Conservation (phyloP, 192 early-diverging fungal species). For the Coemansia javaensis region DNA sequence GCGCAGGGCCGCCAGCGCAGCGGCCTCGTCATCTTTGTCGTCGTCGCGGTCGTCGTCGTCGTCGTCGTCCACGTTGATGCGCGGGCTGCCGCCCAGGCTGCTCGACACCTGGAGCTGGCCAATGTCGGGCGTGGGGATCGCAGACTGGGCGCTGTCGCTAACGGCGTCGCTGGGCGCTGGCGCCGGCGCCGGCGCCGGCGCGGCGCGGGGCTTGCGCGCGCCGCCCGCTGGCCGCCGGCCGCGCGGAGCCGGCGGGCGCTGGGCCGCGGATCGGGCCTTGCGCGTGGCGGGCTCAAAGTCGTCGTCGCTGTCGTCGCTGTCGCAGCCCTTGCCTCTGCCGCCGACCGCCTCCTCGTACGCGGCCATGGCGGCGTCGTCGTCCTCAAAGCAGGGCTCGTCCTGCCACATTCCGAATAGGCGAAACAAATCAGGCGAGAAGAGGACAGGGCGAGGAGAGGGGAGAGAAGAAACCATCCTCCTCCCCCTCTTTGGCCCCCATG, state of each 20-base stretch:
- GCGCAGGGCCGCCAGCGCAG: slow-evolving; percentile 31
- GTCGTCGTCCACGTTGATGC: slow-evolving; percentile 6
- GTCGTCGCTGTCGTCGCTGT: slow-evolving; percentile 12
- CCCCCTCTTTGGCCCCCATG: background rate
- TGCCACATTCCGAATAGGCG: too few relatives aligned
- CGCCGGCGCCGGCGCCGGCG: background rate
- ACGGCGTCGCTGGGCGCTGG: slow-evolving; percentile 13
- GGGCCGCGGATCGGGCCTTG: slow-evolving; percentile 1
- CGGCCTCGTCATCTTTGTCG: background rate
- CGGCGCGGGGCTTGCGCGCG: slow-evolving; percentile 17
- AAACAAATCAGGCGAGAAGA: too few relatives aligned
- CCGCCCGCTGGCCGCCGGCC: background rate
- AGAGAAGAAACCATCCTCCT: too few relatives aligned
- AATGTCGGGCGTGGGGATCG: slow-evolving; percentile 43
- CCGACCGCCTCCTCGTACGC: slow-evolving; percentile 30
- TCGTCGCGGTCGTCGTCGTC: slow-evolving; percentile 5
- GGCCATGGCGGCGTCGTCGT: slow-evolving; percentile 48
- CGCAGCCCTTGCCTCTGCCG: slow-evolving; percentile 1
- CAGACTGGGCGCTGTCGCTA: background rate
- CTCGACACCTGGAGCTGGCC: slow-evolving; percentile 24
- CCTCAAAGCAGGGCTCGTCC: slow-evolving; percentile 41
- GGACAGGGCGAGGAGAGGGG: too few relatives aligned
- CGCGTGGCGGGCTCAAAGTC: slow-evolving; percentile 33
- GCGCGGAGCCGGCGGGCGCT: background rate
- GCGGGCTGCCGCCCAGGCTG: slow-evolving; percentile 15